Base-by-base conservation (phyloP, 1,284 basidiomycete genomes). In the Moesziomyces sp. region DNA sequence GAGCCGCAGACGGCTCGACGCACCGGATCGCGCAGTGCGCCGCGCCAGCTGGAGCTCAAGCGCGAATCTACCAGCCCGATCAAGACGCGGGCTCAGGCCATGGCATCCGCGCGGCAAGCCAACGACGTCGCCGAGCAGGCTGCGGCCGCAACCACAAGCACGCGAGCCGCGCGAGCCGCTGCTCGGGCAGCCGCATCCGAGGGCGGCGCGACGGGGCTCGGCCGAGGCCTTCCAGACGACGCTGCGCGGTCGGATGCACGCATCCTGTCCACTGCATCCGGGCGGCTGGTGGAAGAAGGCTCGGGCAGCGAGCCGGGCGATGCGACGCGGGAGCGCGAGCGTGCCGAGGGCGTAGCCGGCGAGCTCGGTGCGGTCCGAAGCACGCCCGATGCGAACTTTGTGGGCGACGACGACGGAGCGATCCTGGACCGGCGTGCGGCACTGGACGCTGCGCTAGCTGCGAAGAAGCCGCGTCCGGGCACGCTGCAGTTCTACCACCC, bases 361-460 rank as follows among this genome's bases (percentile, higher is more conserved):
- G 63, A 67, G 49, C 46, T 66, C 5, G 52, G 11, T 14, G 42
- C 59, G 7, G 47, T 38, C 1, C 57, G 70, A 7, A 52, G 64
- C 26, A 68, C 63, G 26, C 64, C 70, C 1, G 65, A 66, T 30
- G 53, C 52, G 4, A 21, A 59, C 8, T 74, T 74, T 26, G 54
- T 63, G 24, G 67, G 72, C 34, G 72, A 74, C 45, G 63, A 74
- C 13, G 60, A 74, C 45, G 35, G 44, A 16, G 60, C 46, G 16
- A 18, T 74, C 13, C 51, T 59, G 10, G 48, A 61, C 18, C 62
- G 62, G 9, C 40, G 72, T 38, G 67, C 67, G 6, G 72, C 63
- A 1, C 7, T 47, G 42, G 72, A 74, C 21, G 66, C 60, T 3
- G 66, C 66, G 6, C 48, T 74, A 35, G 72, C 66, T 10, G 58